Evolutionary conservation across 148 eudicot genomes (phyloP), one percentile per base, ranked within the genome.

Genomic region (Rhododendron mucronatum): DNA sequence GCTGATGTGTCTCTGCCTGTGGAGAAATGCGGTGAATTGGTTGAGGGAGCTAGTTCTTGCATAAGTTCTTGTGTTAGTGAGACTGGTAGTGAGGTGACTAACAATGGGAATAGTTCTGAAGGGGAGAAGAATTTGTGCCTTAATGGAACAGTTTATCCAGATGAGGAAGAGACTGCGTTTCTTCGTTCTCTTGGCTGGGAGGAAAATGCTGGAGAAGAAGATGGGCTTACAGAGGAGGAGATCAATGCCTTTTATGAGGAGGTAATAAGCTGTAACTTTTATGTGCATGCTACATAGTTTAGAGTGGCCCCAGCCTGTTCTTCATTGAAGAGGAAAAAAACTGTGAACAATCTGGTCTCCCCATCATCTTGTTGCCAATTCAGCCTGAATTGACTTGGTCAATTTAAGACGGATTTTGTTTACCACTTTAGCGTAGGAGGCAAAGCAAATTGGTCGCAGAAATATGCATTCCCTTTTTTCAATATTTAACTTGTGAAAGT

Each of bases 181-280:
- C 93, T 96, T 81, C 96, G 93, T 83, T 92, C 95, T 85, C 94
- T 95, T 89, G 99, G 99, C 81, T 96, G 99, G 99, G 94, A 93
- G 80, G 96, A 94, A 86, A 91, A 91, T 87, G 91, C 86, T 84
- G 96, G 90, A 82, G 99, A 95, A 83, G 97, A 95, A 67, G 97
- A 92, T 86, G 97, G 93, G 35, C 94, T 96, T 73, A 95, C 99
- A 16, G 94, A 96, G 90, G 99, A 96, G 91, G 99, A 96, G 92
- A 96, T 95, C 41, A 91, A 85, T 88, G 92, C 94, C 75, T 96
- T 96, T 88, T 90, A 89, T 85, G 78, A 92, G 82, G 93, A 95
- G 93, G 96, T 95, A 91, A 91, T 61, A 80, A 82, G 44, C 78
- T 12, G 26, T 14, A 28, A 1, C 61, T 35, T 45, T 86, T 21